phyloP scores from a whole-genome alignment of 768 basidiomycete genomes.

The Cyathus striatus region DNA sequence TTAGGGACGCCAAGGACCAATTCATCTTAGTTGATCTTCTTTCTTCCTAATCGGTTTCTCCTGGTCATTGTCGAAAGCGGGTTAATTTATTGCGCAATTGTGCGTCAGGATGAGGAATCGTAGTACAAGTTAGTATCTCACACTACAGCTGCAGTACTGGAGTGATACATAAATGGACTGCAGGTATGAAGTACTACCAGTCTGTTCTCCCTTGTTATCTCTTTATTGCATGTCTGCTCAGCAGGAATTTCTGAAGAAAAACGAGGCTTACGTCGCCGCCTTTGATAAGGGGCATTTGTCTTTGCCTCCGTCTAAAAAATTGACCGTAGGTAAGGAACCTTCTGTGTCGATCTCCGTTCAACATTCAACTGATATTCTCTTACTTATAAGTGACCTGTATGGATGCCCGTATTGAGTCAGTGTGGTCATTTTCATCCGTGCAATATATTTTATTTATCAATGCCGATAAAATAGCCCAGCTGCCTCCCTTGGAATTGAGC shows the following conservation, averaged over 20 bases:
- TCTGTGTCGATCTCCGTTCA: neutral
- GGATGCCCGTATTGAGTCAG: constrained; percentile 69
- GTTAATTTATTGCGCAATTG: no score
- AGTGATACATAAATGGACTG: no score
- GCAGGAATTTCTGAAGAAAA: constrained; percentile 31
- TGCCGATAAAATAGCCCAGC: no score
- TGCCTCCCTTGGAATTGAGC: constrained; percentile 52
- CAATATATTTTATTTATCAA: constrained; percentile 3
- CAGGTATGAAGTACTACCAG: no score
- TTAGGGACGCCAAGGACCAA: no score
- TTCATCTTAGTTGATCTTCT: no score
- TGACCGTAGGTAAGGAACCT: constrained; percentile 19
- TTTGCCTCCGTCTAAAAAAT: constrained; percentile 28
- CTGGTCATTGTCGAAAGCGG: no score
- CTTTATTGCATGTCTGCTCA: constrained; percentile 23
- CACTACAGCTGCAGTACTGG: no score
- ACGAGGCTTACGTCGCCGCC: constrained; percentile 37
- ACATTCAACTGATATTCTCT: neutral
- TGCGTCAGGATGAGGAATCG: no score
- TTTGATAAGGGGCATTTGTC: constrained; percentile 37
- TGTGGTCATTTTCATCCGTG: neutral
- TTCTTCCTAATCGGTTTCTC: no score
- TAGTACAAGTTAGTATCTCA: no score
- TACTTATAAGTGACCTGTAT: constrained; percentile 73
- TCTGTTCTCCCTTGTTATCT: no score